A percentile compares a stretch with the other conserved stretches of the same genome.
Evolutionary conservation across 169 alveolate species (phyloP).

Genomic region (Plasmodium adleri): DNA sequence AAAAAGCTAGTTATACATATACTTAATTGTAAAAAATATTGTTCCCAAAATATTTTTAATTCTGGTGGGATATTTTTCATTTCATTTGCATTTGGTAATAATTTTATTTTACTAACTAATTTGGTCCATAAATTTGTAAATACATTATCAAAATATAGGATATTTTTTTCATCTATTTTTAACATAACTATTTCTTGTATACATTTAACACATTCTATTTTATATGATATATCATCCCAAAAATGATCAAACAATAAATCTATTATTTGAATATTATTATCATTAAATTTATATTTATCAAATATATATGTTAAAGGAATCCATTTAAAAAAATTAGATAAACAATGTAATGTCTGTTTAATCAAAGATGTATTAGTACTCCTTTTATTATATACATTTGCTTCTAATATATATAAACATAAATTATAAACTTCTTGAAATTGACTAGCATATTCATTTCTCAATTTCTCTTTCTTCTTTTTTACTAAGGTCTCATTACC

Average conservation of each 20-base stretch:
- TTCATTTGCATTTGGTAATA: conserved; percentile 89
- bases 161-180: conserved; percentile 83
- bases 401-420: conserved; percentile 92
- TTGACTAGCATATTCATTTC: conserved; percentile 85
- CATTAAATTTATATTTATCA: conserved; percentile 87
- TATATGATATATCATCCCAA: conserved; percentile 91
- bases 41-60: conserved; percentile 89
- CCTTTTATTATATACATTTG: conserved; percentile 87
- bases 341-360: conserved; percentile 92
- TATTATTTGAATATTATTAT: conserved; percentile 80
- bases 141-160: conserved; percentile 79
- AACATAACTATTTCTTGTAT: conserved; percentile 93
- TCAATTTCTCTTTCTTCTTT: conserved; percentile 87
- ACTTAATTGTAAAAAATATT: conserved; percentile 89
- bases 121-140: conserved; percentile 87
- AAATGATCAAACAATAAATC: conserved; percentile 91
- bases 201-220: conserved; percentile 94
- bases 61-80: conserved; percentile 85
- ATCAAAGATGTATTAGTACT: conserved; percentile 88
- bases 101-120: conserved; percentile 84
- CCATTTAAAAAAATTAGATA: conserved; percentile 95
- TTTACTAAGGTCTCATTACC: conserved; percentile 93
- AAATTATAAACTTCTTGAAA: conserved; percentile 90
- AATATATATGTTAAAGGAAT: conserved; percentile 95
- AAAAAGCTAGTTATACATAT: conserved; percentile 88